These are phyloP conservation scores for Dactylellina parvicollis DNA, from an alignment of 2,329 filamentous ascomycete species.

Conservation along the genomic window DNA sequence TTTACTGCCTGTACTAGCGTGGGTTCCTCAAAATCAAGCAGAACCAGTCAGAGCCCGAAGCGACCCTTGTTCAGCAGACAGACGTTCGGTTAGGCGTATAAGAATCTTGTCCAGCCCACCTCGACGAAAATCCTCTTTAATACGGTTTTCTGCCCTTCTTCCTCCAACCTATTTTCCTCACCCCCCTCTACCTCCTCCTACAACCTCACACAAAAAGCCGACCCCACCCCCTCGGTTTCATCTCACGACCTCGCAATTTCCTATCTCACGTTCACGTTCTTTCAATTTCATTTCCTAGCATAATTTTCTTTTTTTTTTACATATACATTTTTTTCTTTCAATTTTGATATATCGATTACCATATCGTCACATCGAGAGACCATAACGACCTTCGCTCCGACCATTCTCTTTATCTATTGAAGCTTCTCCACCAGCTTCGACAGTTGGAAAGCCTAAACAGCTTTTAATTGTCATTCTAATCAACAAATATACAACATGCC, in stretches of 20 bases:
- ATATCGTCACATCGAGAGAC: slow-evolving; percentile 54
- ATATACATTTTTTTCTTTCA: slow-evolving; percentile 43
- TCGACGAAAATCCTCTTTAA: slow-evolving; percentile 64
- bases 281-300: slow-evolving; percentile 60
- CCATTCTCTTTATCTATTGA: slow-evolving; percentile 57
- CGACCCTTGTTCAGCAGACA: slow-evolving; percentile 51
- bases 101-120: slow-evolving; percentile 53
- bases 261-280: slow-evolving; percentile 59
- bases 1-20: slow-evolving; percentile 49
- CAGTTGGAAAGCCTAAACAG: slow-evolving; percentile 42
- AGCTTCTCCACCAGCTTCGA: slow-evolving; percentile 44
- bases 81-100: slow-evolving; percentile 53
- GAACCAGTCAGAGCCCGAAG: slow-evolving; percentile 51
- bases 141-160: slow-evolving; percentile 63
- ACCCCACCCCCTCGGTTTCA: slow-evolving; percentile 69
- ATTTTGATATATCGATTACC: slow-evolving; percentile 54
- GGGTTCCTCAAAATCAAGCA: slow-evolving; percentile 46
- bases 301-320: slow-evolving; percentile 59
- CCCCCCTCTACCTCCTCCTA: slow-evolving; percentile 62
- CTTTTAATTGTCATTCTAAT: slow-evolving; percentile 50
- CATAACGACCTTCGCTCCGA: slow-evolving; percentile 54
- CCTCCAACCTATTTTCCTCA: slow-evolving; percentile 70
- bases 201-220: slow-evolving; percentile 70
- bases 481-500: slow-evolving; percentile 72
- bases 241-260: slow-evolving; percentile 64